phyloP scores from a whole-genome alignment of 768 basidiomycete species.

The Leccinum rimulosum region DNA sequence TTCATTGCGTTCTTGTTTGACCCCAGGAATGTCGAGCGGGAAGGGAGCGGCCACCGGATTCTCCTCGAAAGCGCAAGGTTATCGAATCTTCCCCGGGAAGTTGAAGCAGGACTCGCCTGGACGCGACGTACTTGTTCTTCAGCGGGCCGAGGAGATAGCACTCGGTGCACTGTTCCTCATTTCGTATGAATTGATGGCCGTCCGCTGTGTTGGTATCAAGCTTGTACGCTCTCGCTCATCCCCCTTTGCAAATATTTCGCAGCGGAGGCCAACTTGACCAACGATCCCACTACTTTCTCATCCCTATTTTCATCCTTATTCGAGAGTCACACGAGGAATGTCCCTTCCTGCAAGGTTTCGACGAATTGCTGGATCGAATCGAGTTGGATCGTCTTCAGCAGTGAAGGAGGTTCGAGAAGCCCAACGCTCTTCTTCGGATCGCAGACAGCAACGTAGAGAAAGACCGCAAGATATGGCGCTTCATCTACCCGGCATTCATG shows the following conservation, averaged over 20 bases:
- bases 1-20: conserved; percentile 76
- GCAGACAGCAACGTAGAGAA: conserved; percentile 67
- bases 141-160: conserved; percentile 60
- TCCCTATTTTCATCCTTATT: conserved; percentile 51
- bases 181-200: conserved; percentile 47
- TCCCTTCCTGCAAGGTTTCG: conserved; percentile 56
- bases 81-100: conserved; percentile 51
- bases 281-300: conserved; percentile 27
- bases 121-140: conserved; percentile 41
- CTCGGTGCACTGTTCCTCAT: conserved; percentile 75
- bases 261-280: conserved; percentile 28
- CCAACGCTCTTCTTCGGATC: conserved; percentile 61
- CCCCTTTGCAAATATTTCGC: conserved; percentile 46
- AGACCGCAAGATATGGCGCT: conserved; percentile 74
- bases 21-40: conserved; percentile 57
- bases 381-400: conserved; percentile 63
- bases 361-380: conserved; percentile 60
- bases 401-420: conserved; percentile 57
- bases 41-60: conserved; percentile 60
- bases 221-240: conserved; percentile 55
- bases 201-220: conserved; percentile 62
- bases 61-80: conserved; percentile 66
- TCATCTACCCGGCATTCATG: conserved; percentile 65
- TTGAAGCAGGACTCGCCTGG: conserved; percentile 36
- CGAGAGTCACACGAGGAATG: conserved; percentile 47